Conservation (phyloP, 176 grass and related monocot species). For the Oryza australiensis region DNA sequence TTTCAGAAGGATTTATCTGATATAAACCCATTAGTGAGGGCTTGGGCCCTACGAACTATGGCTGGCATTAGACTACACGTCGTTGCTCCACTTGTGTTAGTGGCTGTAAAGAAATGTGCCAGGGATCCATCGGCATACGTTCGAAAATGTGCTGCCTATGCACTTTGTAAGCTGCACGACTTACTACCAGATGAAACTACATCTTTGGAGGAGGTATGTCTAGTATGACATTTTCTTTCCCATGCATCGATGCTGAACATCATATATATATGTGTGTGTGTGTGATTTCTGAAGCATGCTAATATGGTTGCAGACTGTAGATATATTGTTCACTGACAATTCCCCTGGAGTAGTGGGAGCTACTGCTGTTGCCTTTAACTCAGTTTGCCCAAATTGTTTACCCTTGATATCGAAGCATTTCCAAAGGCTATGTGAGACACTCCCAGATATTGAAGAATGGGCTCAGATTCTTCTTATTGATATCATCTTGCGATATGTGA, state of each 20-base stretch:
- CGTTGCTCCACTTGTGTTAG: slow-evolving; percentile 76
- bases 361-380: slow-evolving; percentile 76
- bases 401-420: slow-evolving; percentile 72
- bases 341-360: slow-evolving; percentile 77
- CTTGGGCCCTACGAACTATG: slow-evolving; percentile 94
- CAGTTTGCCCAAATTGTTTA: slow-evolving; percentile 70
- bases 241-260: neutral
- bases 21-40: slow-evolving; percentile 90
- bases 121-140: slow-evolving; percentile 89
- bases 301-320: slow-evolving; percentile 61
- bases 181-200: slow-evolving; percentile 70
- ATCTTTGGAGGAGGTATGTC: slow-evolving; percentile 67
- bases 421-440: slow-evolving; percentile 69
- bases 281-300: slow-evolving; percentile 42
- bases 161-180: slow-evolving; percentile 73
- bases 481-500: slow-evolving; percentile 77
- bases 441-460: slow-evolving; percentile 97
- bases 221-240: neutral
- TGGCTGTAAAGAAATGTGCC: slow-evolving; percentile 72
- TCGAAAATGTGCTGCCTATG: slow-evolving; percentile 89
- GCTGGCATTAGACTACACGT: slow-evolving; percentile 83
- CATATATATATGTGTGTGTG: too few species aligned
- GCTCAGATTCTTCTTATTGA: slow-evolving; percentile 79
- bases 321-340: slow-evolving; percentile 68
- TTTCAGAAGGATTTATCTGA: slow-evolving; percentile 97